These are phyloP conservation scores for Dalechampia spathulata DNA, from an alignment of 441 rosid genomes.

Conservation along the genomic window DNA sequence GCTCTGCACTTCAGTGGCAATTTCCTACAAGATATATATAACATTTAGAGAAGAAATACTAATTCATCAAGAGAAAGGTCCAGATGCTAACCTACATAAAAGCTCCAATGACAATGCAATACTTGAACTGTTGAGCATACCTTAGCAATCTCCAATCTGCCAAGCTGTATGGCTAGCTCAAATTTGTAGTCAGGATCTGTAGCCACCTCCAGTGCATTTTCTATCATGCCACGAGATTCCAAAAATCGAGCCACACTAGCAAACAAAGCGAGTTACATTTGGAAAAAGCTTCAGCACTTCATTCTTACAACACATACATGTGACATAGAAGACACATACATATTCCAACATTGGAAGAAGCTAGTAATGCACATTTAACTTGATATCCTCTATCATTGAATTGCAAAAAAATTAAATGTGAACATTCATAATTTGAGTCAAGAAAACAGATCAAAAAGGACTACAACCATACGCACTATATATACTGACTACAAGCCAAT, in stretches of 20 bases:
- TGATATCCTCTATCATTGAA: background rate
- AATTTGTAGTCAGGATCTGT: conserved; percentile 97
- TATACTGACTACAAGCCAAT: too few species aligned
- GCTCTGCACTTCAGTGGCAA: conserved; percentile 72
- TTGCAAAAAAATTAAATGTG: background rate
- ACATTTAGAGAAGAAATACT: background rate
- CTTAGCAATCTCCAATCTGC: conserved; percentile 85
- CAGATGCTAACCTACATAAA: conserved; percentile 8
- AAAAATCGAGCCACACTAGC: conserved; percentile 91
- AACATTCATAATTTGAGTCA: background rate
- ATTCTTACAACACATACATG: background rate
- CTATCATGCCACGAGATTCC: conserved; percentile 97
- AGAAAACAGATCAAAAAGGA: too few species aligned
- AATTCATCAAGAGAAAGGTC: conserved; percentile 6
- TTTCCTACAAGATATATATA: conserved; percentile 47
- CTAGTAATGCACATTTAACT: background rate
- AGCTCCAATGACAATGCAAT: conserved; percentile 2
- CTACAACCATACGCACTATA: too few species aligned
- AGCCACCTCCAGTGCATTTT: conserved; percentile 93
- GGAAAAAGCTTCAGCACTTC: conserved; percentile 2
- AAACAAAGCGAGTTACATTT: conserved; percentile 20
- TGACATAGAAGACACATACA: background rate
- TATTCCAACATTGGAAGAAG: background rate
- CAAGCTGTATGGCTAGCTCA: conserved; percentile 94
- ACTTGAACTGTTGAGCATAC: conserved; percentile 26